Conservation (phyloP, 1,139 yeast species). For the Suhomyces bribrorum region DNA sequence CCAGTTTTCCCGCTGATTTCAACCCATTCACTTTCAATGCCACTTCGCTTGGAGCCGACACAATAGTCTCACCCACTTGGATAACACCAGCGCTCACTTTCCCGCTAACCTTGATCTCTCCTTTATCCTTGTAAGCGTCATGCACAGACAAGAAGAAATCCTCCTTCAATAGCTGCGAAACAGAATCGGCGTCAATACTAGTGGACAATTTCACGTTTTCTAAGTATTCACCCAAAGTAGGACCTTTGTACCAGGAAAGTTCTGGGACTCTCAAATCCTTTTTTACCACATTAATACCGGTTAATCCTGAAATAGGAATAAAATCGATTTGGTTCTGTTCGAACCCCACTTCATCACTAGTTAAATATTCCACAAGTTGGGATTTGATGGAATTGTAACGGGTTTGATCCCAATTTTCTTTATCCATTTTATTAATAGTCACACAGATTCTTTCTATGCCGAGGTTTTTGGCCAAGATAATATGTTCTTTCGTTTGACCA, state of each 20-base stretch:
- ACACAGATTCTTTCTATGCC: slow-evolving; percentile 79
- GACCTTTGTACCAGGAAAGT: slow-evolving; percentile 65
- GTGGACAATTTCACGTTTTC: slow-evolving; percentile 33
- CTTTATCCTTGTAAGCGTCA: slow-evolving; percentile 38
- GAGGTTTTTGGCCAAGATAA: slow-evolving; percentile 75
- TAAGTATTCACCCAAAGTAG: slow-evolving; percentile 61
- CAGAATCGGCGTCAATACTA: slow-evolving; percentile 9
- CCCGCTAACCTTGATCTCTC: slow-evolving; percentile 59
- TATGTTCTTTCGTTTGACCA: slow-evolving; percentile 96
- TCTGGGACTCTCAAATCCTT: slow-evolving; percentile 31
- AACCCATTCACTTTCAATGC: slow-evolving; percentile 35
- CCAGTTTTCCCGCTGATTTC: slow-evolving; percentile 26
- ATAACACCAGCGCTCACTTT: slow-evolving; percentile 73
- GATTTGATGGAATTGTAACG: slow-evolving; percentile 63
- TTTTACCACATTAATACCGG: slow-evolving; percentile 77
- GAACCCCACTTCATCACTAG: slow-evolving; percentile 61
- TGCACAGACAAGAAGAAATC: slow-evolving; percentile 53
- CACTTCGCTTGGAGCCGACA: slow-evolving; percentile 55
- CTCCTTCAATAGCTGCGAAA: slow-evolving; percentile 28
- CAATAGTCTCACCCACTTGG: slow-evolving; percentile 73
- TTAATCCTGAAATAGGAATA: slow-evolving; percentile 84
- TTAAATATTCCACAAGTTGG: slow-evolving; percentile 61
- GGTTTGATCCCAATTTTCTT: slow-evolving; percentile 63
- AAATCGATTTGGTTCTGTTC: slow-evolving; percentile 51
- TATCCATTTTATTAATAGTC: slow-evolving; percentile 88